These are phyloP conservation scores for Acanthochlamys bracteata DNA, from an alignment of 106 monocot genomes.

Conservation along the genomic window DNA sequence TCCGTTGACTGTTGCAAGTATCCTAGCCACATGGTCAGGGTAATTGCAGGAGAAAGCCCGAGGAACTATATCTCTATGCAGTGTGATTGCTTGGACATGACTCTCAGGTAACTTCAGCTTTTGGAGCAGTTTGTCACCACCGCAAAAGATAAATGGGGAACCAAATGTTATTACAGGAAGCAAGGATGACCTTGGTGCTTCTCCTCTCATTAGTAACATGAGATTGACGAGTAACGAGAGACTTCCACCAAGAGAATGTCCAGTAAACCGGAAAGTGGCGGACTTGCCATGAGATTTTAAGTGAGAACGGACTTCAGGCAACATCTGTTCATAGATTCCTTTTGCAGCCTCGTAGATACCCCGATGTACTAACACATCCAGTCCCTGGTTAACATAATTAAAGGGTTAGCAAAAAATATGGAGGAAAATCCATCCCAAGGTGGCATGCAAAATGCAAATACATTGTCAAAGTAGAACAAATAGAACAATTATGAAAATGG, in stretches of 20 bases:
- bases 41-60: constrained; percentile 24
- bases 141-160: constrained; percentile 18
- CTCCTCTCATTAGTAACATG: constrained; percentile 32
- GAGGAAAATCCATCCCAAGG: too few species aligned
- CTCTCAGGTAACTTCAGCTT: constrained; percentile 14
- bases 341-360: constrained; percentile 19
- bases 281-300: constrained; percentile 6
- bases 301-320: constrained; percentile 14
- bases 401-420: too few species aligned
- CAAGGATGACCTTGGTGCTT: constrained; percentile 11
- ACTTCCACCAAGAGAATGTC: constrained; percentile 20
- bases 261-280: constrained; percentile 14
- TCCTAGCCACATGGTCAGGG: constrained; percentile 16
- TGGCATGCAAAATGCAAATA: too few species aligned
- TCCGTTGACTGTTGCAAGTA: constrained; percentile 16
- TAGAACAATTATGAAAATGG: too few species aligned
- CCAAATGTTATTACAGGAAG: constrained; percentile 33
- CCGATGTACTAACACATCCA: constrained; percentile 14
- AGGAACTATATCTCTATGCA: constrained; percentile 25
- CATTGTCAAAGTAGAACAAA: too few species aligned
- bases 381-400: constrained; percentile 3
- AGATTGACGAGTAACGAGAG: constrained; percentile 22
- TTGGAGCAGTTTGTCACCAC: constrained; percentile 21
- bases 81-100: constrained; percentile 18
- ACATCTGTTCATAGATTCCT: constrained; percentile 19